These are phyloP conservation scores for Quercus dentata DNA, from an alignment of 306 rosid species.

Conservation along the genomic window DNA sequence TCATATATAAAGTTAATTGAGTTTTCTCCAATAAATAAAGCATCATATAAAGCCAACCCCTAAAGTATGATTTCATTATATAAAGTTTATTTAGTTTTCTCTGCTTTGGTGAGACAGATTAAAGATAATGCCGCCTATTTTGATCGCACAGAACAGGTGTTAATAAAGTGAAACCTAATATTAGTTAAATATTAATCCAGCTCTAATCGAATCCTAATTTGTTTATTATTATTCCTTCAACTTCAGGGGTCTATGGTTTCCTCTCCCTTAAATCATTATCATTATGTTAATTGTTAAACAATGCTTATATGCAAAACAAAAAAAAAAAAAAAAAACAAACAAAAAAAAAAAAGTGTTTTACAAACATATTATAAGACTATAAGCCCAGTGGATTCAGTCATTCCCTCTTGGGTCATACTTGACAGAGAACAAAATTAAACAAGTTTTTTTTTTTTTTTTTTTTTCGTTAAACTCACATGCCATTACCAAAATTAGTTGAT, in stretches of 20 bases:
- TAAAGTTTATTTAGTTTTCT: neutral
- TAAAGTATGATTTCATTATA: too few species aligned
- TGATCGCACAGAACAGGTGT: neutral
- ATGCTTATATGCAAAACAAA: neutral
- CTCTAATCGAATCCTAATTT: neutral
- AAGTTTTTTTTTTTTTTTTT: too few species aligned
- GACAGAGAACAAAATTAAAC: neutral
- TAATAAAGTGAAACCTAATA: neutral
- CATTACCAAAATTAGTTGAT: neutral
- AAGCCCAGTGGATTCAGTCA: constrained; percentile 17
- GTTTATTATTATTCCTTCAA: neutral
- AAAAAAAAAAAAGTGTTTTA: neutral
- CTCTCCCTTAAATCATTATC: too few species aligned
- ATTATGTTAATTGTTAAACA: neutral
- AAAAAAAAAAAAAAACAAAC: neutral
- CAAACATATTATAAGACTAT: neutral
- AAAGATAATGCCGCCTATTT: neutral
- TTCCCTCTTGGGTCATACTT: neutral
- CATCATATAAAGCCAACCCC: too few species aligned
- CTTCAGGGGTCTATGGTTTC: too few species aligned
- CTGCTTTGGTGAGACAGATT: neutral
- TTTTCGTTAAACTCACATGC: too few species aligned
- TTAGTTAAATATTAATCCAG: neutral
- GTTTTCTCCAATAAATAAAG: too few species aligned
- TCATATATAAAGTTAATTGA: too few species aligned